Conservation (phyloP, 768 basidiomycete genomes). For the Paxillus involutus region DNA sequence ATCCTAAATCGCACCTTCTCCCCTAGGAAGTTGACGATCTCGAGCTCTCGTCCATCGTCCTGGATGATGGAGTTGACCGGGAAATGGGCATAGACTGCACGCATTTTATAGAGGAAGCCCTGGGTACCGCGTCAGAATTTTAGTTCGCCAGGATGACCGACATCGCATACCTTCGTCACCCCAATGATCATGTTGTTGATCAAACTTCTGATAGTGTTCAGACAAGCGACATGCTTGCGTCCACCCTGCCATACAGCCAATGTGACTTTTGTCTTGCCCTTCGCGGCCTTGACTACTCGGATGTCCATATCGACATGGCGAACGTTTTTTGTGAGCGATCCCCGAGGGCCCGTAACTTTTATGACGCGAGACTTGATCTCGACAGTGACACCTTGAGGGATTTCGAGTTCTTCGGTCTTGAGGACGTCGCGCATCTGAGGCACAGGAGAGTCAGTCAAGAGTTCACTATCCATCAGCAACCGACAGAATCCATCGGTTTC, state of each 20-base stretch:
- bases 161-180: slow-evolving; percentile 77
- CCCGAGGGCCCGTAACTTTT: slow-evolving; percentile 89
- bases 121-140: slow-evolving; percentile 29
- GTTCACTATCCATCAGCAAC: slow-evolving; percentile 29
- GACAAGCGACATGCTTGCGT: slow-evolving; percentile 97
- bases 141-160: background rate
- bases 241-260: slow-evolving; percentile 98
- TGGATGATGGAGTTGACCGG: slow-evolving; percentile 98
- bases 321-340: slow-evolving; percentile 88
- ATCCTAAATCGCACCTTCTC: slow-evolving; percentile 67
- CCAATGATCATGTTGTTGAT: slow-evolving; percentile 98
- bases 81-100: slow-evolving; percentile 99
- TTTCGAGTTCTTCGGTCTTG: slow-evolving; percentile 89
- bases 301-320: slow-evolving; percentile 96
- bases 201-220: slow-evolving; percentile 92
- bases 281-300: slow-evolving; percentile 69
- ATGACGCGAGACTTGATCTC: slow-evolving; percentile 89
- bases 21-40: slow-evolving; percentile 95
- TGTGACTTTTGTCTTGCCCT: slow-evolving; percentile 71
- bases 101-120: slow-evolving; percentile 99
- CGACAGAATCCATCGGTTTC: slow-evolving; percentile 40
- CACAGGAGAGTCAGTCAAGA: slow-evolving; percentile 22
- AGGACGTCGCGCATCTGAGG: slow-evolving; percentile 88
- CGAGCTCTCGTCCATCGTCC: slow-evolving; percentile 65
- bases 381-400: slow-evolving; percentile 85